Conservation (phyloP, 148 eudicot genomes). For the Pouteria glomerata region DNA sequence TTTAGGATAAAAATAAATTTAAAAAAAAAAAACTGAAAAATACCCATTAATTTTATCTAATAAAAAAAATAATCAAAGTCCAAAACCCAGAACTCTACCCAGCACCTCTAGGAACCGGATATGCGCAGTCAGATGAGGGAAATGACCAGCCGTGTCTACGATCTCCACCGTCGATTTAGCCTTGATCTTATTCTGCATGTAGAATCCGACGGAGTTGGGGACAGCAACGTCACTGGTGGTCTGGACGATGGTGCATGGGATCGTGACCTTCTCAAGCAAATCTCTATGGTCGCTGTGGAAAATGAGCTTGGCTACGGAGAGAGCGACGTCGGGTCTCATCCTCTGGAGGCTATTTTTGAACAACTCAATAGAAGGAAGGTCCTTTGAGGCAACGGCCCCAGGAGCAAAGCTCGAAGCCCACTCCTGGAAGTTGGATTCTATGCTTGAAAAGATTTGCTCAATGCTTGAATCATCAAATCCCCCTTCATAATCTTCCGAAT, state of each 20-base stretch:
- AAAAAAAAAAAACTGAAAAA: no score
- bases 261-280: constrained; percentile 43
- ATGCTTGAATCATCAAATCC: constrained; percentile 50
- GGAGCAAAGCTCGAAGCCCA: constrained; percentile 61
- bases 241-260: constrained; percentile 55
- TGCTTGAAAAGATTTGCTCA: constrained; percentile 43
- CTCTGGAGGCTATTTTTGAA: constrained; percentile 38
- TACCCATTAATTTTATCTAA: no score
- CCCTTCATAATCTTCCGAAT: constrained; percentile 73
- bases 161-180: constrained; percentile 40
- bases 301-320: constrained; percentile 49
- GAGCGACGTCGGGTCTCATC: constrained; percentile 53
- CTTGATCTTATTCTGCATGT: constrained; percentile 47
- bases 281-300: constrained; percentile 50
- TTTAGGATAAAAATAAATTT: no score
- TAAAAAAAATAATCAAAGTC: background rate
- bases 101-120: constrained; percentile 43
- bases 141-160: constrained; percentile 58
- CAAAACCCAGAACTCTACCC: constrained; percentile 24
- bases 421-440: constrained; percentile 33
- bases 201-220: constrained; percentile 51
- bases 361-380: constrained; percentile 20
- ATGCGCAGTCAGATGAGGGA: constrained; percentile 58
- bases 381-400: constrained; percentile 38
- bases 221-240: constrained; percentile 51